phyloP scores from a whole-genome alignment of 2,329 filamentous ascomycete species.

The Rutstroemia sp. region DNA sequence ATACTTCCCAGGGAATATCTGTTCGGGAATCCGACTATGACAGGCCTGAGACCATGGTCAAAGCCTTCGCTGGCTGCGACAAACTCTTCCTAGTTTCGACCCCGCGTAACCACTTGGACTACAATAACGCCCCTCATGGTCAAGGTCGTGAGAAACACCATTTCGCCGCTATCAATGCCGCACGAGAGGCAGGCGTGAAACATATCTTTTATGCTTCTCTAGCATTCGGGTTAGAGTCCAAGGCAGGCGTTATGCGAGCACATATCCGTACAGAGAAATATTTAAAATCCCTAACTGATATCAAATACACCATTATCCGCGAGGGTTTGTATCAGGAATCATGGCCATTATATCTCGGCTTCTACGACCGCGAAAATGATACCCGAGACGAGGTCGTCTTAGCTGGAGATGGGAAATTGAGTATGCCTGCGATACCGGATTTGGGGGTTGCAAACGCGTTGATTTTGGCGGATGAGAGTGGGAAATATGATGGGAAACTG shows the following conservation, averaged over 20 bases:
- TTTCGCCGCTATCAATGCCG: constrained; percentile 25
- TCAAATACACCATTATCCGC: constrained; percentile 20
- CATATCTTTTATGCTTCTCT: constrained; percentile 32
- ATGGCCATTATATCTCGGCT: constrained; percentile 24
- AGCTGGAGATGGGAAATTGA: constrained; percentile 22
- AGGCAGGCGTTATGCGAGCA: constrained; percentile 18
- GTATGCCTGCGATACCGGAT: constrained; percentile 23
- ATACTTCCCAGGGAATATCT: constrained; percentile 14
- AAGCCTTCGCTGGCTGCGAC: constrained; percentile 8
- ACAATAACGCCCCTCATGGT: constrained; percentile 33
- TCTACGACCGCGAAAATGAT: constrained; percentile 14
- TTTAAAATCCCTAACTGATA: not conserved
- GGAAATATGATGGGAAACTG: not conserved
- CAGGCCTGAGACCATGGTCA: not conserved
- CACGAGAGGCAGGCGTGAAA: constrained; percentile 27
- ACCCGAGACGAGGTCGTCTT: constrained; percentile 19
- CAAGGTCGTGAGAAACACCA: constrained; percentile 17
- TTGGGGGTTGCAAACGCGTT: constrained; percentile 19
- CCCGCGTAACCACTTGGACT: constrained; percentile 25
- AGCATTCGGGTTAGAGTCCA: constrained; percentile 13
- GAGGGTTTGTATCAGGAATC: constrained; percentile 24
- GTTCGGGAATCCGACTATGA: constrained; percentile 13
- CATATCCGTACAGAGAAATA: constrained; percentile 22
- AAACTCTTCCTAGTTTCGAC: constrained; percentile 31
- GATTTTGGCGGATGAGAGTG: constrained; percentile 12